Base-by-base conservation (phyloP, 805 yeast genomes). In the Jamesozyma gamospora region DNA sequence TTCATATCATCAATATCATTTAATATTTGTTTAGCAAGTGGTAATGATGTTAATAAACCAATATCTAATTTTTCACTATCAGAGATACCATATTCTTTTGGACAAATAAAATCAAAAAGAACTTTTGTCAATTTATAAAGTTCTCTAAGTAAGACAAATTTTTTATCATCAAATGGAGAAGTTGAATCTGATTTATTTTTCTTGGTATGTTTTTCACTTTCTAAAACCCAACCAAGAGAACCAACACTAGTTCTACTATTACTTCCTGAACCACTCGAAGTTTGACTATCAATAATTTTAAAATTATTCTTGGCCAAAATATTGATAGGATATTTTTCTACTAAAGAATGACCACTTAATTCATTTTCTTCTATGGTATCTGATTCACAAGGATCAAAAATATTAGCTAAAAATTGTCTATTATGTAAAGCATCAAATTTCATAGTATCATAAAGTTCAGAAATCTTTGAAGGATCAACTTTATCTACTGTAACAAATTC, bases 381-480 rank as follows among this genome's bases (percentile, higher is more conserved):
- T 24, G 67, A 66, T 44, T 44, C 73, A 33, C 69, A 72, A 31
- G 85, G 86, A 35, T 80, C 71, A 57, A 92, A 92, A 4, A 90
- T 80, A 48, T 77, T 77, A 56, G 82, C 85, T 58, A 92, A 66
- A 56, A 92, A 92, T 27, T 82, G 82, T 41, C 98, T 72, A 60
- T 92, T 92, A 62, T 92, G 99, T 40, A 92, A 70, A 7, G 97
- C 98, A 64, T 92, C 99, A 58, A 84, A 92, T 62, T 92, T 92
- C 96, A 92, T 90, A 1, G 99, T 90, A 63, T 92, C 99, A 57
- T 92, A 92, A 42, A 92, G 71, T 65, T 92, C 99, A 35, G 95
- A 82, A 44, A 92, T 90, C 65, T 90, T 92, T 2, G 96, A 81
- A 10, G 99, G 99, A 62, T 92, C 97, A 2, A 92, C 95, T 62